These are phyloP conservation scores for Coffea canephora DNA, from an alignment of 257 asterid genomes.

Conservation along the genomic window DNA sequence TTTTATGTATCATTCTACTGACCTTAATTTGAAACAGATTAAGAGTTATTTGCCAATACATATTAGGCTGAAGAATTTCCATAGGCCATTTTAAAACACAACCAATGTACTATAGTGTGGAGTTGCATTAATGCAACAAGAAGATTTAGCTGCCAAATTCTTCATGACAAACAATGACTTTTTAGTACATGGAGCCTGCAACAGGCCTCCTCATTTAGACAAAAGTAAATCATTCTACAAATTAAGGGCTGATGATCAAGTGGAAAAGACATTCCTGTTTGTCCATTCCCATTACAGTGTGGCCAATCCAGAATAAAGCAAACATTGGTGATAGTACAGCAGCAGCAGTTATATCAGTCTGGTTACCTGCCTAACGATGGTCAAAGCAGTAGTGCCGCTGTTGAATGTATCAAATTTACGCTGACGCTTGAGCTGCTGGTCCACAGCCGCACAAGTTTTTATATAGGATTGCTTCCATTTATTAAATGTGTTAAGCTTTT, in stretches of 20 bases:
- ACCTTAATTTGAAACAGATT: neutral
- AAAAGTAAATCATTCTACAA: neutral
- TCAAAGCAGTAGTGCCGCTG: slow-evolving; percentile 91
- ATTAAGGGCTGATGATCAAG: neutral
- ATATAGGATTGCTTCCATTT: slow-evolving; percentile 80
- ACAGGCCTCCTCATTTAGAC: neutral
- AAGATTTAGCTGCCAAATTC: neutral
- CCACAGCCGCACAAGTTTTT: slow-evolving; percentile 89
- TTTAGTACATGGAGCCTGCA: neutral
- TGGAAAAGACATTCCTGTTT: no score
- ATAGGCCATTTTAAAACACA: neutral
- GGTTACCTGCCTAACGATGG: slow-evolving; percentile 82
- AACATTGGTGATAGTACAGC: no score
- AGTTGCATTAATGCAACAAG: neutral
- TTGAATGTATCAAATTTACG: slow-evolving; percentile 69
- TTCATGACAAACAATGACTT: neutral
- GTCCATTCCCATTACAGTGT: neutral
- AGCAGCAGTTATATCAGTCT: no score
- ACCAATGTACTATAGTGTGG: no score
- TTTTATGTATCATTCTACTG: neutral
- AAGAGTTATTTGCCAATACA: neutral
- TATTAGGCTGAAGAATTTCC: neutral
- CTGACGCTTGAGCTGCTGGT: slow-evolving; percentile 67
- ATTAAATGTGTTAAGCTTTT: slow-evolving; percentile 52
- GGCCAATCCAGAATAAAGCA: no score